Base-by-base conservation (phyloP, 257 asterid species). In the Nicotiana tabacum region DNA sequence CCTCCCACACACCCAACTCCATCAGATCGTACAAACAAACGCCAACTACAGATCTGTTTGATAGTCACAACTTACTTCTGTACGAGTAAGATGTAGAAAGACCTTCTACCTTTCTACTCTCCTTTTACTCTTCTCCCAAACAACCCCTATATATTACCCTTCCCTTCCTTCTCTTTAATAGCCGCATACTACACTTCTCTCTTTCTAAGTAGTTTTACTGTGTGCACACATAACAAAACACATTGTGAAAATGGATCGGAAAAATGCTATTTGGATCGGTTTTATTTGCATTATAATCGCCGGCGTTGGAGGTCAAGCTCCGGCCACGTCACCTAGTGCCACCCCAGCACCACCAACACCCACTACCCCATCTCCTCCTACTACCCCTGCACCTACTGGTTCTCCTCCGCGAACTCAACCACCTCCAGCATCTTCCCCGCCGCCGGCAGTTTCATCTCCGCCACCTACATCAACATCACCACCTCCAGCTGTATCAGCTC, bases 231-330 rank as follows among this genome's bases (percentile, higher is more conserved):
- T 8, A 43, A 43, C 78, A 11, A 70, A 82, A 17, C 81, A 9
- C 72, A 17, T 61, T 61, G 81, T 21, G 13, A 21, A 91, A 12
- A 74, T 94, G 97, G 92, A 90, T 85, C 80, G 17, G 12, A 86
- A 27, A 27, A 72, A 77, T 1, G 84, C 72, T 24, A 16, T 86
- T 21, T 69, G 85, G 80, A 37, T 83, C 5, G 96, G 90, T 6
- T 55, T 90, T 64, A 80, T 94, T 87, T 91, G 93, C 93, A 72
- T 92, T 72, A 65, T 77, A 81, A 62, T 86, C 68, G 90, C 93
- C 82, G 89, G 87, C 58, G 98, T 90, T 76, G 69, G 66, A 0
- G 97, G 86, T 1, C 98, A 94, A 84, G 84, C 92, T 61, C 97
- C 98, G 77, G 83, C 94, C 1, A 74, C 79, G 79, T 81, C 96